Base-by-base conservation (phyloP, 75 land plant genomes). In the Pinus taeda region DNA sequence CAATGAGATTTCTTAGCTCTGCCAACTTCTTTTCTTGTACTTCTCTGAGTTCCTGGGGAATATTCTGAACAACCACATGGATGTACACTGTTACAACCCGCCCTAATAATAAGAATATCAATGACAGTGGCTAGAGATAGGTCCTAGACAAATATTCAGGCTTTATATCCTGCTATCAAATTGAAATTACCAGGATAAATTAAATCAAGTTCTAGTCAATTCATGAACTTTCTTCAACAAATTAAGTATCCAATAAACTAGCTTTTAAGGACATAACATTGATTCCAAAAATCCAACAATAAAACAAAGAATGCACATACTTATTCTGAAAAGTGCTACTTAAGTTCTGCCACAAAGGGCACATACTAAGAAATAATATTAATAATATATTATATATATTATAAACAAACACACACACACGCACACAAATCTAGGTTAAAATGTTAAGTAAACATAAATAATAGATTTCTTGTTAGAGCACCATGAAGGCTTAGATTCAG, bases 1-100 rank as follows among this genome's bases (percentile, higher is more conserved):
- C 98, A 26, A 94, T 89, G 76, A 90, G 89, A 77, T 81, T 89
- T 81, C 85, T 93, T 18, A 97, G 85, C 22, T 85, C 98, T 74
- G 93, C 98, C 70, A 97, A 82, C 64, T 89, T 91, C 84, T 85
- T 90, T 59, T 93, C 81, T 65, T 97, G 99, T 18, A 91, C 94
- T 22, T 86, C 86, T 79, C 86, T 91, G 4, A 95, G 85, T 84
- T 95, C 95, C 63, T 66, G 74, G 6, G 97, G 88, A 75, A 94
- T 86, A 57, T 90, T 76, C 97, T 94, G 72, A 55, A 69, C 45
- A 69, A 45, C n/a, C 72, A 69, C 72, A 69, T 69, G 12, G 53
- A 17, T 69, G 21, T 20, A 69, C 42, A 69, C 42, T 7, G 72
- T 69, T 69, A 69, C 14, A 69, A 9, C 53, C 45, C 24, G 42